Base-by-base conservation (phyloP, 345 rosid genomes). In the Salix dunnii region DNA sequence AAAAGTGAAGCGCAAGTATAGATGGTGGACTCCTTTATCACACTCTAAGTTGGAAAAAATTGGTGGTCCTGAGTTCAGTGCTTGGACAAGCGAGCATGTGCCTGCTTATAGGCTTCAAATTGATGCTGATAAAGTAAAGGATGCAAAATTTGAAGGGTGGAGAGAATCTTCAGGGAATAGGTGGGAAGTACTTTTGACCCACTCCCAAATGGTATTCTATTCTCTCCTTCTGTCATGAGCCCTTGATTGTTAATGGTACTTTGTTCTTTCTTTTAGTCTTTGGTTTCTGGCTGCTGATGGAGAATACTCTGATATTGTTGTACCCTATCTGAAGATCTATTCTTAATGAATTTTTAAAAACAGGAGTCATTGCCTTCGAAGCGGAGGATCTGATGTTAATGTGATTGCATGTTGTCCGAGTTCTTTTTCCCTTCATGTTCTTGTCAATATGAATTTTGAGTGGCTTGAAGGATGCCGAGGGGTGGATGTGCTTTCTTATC, bases 181-280 rank as follows among this genome's bases (percentile, higher is more conserved):
- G 84, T 89, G 87, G 89, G 96, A 93, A 85, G 91, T 90, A 86
- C 89, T 90, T 83, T 84, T 95, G 86, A 91, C 97, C 48, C 97
- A 93, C 84, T 87, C 97, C 67, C 97, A 95, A 84, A 93, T 95
- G 99, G 97, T 95, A 90, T 43, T 33, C 13, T 70, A 61, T 74
- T 82, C 73, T 72, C 67, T 74, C 78, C 78, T 74, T 77, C 69
- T 46, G 49, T 13, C 49, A 42, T 25, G 67, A 33, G 49, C 30
- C 40, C 67, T 55, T 35, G 28, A 28, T n/a, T 78, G 61, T n/a
- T 60, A 67, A 3, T 23, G 67, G n/a, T 20, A 72, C 14, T 68
- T 61, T 64, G 67, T 74, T 69, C 46, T 12, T 43, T 62, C 14
- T 63, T 7, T 28, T 38, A 25, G 76, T 21, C 42, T 65, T 65